These are phyloP conservation scores for Neoscytalidium dimidiatum DNA, from an alignment of 2,329 filamentous ascomycete genomes.

Conservation along the genomic window DNA sequence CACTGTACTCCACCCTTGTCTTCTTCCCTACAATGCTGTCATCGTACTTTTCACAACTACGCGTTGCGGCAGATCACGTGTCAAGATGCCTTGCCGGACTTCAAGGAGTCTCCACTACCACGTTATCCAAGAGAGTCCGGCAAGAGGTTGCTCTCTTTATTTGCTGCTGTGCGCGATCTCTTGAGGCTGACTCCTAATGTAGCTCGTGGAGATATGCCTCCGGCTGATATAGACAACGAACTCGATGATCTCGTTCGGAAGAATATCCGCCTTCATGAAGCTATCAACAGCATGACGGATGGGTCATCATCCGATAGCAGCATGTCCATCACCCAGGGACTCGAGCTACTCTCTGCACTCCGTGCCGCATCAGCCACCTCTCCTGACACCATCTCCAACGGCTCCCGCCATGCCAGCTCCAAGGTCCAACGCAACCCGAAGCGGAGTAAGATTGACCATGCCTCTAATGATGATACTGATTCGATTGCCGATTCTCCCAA, in stretches of 20 bases:
- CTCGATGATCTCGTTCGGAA: constrained; percentile 50
- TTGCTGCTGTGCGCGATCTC: background rate
- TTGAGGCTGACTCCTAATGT: constrained; percentile 6
- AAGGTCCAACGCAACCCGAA: constrained; percentile 40
- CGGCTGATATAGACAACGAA: constrained; percentile 45
- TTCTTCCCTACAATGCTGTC: background rate
- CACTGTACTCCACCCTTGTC: background rate
- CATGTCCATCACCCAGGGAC: constrained; percentile 40
- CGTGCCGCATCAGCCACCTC: constrained; percentile 31
- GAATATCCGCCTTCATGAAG: constrained; percentile 50
- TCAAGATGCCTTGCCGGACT: background rate
- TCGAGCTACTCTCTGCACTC: constrained; percentile 50
- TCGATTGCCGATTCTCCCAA: constrained; percentile 40
- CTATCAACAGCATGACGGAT: constrained; percentile 46
- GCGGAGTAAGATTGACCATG: constrained; percentile 36
- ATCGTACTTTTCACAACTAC: background rate
- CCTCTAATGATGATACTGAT: constrained; percentile 37
- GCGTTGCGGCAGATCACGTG: background rate
- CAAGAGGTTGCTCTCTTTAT: background rate
- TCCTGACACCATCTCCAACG: constrained; percentile 36
- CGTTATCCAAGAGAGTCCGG: background rate
- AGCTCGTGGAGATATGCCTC: constrained; percentile 39
- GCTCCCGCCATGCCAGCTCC: constrained; percentile 41
- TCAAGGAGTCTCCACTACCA: no score
- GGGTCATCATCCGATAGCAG: constrained; percentile 46